Conservation (phyloP, 179 eudicot species). For the Camellia oleifera region DNA sequence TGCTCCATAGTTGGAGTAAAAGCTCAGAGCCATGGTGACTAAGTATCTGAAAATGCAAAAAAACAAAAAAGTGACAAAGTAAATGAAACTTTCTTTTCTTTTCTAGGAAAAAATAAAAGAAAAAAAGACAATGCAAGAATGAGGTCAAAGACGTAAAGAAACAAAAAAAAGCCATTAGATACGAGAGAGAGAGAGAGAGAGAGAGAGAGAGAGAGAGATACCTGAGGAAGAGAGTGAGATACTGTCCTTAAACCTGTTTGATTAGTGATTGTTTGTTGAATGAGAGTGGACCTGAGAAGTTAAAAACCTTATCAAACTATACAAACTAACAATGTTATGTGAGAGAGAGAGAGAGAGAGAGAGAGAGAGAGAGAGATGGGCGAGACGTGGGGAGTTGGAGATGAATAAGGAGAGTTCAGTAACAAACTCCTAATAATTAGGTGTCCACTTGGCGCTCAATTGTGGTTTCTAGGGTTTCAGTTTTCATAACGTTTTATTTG, state of each 20-base stretch:
- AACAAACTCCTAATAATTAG: too few relatives aligned
- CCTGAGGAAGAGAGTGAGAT: conserved; percentile 8
- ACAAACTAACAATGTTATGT: background rate
- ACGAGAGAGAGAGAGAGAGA: background rate
- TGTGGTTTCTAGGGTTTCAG: too few relatives aligned
- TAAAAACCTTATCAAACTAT: background rate
- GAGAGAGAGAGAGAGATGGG: background rate
- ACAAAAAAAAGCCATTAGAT: background rate
- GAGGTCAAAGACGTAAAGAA: background rate
- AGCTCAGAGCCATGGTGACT: conserved; percentile 12
- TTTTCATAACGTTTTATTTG: too few relatives aligned
- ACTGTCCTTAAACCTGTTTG: background rate
- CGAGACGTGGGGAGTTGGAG: background rate
- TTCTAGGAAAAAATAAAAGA: too few relatives aligned
- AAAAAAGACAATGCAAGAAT: background rate
- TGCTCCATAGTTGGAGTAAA: conserved; percentile 10
- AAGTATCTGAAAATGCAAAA: background rate
- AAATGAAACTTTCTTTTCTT: too few relatives aligned
- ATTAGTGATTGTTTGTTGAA: background rate
- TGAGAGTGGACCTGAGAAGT: background rate
- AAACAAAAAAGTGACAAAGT: background rate
- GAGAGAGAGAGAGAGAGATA: conserved; percentile 11
- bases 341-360: conserved; percentile 11
- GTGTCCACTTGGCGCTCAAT: too few relatives aligned
- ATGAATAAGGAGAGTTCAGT: background rate